phyloP scores from a whole-genome alignment of 176 grass and related monocot genomes.

The Zoysia japonica region DNA sequence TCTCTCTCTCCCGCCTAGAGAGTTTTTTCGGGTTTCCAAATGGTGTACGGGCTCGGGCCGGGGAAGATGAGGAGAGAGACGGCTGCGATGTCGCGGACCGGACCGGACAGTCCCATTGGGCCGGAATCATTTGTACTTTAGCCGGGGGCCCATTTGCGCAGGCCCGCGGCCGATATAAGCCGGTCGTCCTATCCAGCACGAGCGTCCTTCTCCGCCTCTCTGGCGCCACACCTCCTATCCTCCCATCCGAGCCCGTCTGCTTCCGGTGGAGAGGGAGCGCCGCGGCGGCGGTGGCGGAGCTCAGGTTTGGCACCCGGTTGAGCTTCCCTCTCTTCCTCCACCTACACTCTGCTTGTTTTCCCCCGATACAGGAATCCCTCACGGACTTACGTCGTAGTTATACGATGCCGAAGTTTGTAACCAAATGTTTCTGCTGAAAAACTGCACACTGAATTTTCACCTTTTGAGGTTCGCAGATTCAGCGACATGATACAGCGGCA shows the following conservation, averaged over 20 bases:
- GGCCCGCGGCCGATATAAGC: not conserved
- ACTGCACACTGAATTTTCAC: not conserved
- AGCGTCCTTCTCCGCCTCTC: not conserved
- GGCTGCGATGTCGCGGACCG: not conserved
- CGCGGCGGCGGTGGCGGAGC: not conserved
- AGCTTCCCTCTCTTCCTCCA: no score
- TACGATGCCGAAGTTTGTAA: not conserved
- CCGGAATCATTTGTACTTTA: not conserved
- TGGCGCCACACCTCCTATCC: conserved; percentile 16
- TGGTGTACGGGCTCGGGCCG: not conserved
- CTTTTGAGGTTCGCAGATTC: conserved; percentile 1
- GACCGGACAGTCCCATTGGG: not conserved
- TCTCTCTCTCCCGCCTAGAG: conserved; percentile 41
- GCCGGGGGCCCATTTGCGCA: not conserved
- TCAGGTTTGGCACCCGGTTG: conserved; percentile 10
- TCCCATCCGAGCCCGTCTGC: conserved; percentile 25
- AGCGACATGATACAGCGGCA: conserved; percentile 38
- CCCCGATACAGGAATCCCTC: not conserved
- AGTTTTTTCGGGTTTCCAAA: conserved; percentile 46
- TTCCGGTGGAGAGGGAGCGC: not conserved
- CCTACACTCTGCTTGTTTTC: not conserved
- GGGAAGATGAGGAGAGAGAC: not conserved
- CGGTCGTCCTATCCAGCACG: not conserved
- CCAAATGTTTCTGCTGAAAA: not conserved
- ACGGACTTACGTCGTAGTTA: not conserved